A percentile compares a stretch with the other conserved stretches of the same genome.
Evolutionary conservation across 2,329 filamentous ascomycete species (phyloP).

Genomic region (Fusarium sp.): DNA sequence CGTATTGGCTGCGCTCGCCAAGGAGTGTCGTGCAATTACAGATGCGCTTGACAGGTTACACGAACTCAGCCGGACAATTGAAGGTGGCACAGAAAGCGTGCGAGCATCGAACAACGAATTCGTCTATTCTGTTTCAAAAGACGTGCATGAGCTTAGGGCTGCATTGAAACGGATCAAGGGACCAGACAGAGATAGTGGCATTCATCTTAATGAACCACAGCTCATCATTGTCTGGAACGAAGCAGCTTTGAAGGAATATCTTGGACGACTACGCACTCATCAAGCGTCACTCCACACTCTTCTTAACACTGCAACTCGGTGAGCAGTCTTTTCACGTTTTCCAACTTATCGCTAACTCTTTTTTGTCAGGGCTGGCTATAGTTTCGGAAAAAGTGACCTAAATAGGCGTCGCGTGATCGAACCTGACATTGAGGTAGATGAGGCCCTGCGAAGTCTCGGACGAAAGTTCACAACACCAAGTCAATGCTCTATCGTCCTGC

Average conservation of each 20-base stretch:
- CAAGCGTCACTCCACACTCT: constrained; percentile 45
- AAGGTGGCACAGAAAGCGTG: constrained; percentile 32
- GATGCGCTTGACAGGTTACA: constrained; percentile 43
- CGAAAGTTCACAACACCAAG: constrained; percentile 41
- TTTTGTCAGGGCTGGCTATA: constrained; percentile 32
- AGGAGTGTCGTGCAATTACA: constrained; percentile 44
- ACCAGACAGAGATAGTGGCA: constrained; percentile 45
- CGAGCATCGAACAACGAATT: constrained; percentile 44
- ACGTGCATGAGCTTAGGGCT: constrained; percentile 42
- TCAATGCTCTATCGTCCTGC: constrained; percentile 39
- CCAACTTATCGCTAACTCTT: constrained; percentile 15
- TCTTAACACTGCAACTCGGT: constrained; percentile 45
- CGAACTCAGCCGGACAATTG: constrained; percentile 40
- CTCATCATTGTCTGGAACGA: constrained; percentile 47
- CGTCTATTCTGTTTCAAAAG: constrained; percentile 43
- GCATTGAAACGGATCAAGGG: constrained; percentile 44
- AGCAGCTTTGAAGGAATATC: constrained; percentile 36
- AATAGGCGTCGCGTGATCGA: constrained; percentile 45
- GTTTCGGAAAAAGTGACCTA: constrained; percentile 32
- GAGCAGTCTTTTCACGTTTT: neutral
- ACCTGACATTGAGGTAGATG: constrained; percentile 42
- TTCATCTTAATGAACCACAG: constrained; percentile 42
- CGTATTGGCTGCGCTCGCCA: constrained; percentile 40
- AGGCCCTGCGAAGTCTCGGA: constrained; percentile 41
- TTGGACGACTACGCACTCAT: constrained; percentile 41